Conservation (phyloP, 148 eudicot species). For the Chenopodium berlandieri region DNA sequence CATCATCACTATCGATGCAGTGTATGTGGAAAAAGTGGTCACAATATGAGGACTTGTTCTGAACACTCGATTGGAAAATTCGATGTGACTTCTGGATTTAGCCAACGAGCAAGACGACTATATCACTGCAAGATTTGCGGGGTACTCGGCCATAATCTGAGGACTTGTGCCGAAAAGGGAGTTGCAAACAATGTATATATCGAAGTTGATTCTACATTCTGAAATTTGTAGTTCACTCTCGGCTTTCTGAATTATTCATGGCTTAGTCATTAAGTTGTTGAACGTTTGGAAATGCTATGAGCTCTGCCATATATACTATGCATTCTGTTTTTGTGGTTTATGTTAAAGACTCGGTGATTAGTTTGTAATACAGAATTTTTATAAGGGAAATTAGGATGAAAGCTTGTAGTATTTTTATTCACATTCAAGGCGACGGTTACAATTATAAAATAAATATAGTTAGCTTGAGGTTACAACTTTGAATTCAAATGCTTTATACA, state of each 20-base stretch:
- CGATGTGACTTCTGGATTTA: neutral
- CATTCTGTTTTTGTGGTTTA: neutral
- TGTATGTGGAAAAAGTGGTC: conserved; percentile 25
- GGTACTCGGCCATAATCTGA: conserved; percentile 56
- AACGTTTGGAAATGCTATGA: neutral
- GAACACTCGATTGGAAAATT: neutral
- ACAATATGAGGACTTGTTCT: conserved; percentile 26
- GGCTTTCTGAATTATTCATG: neutral
- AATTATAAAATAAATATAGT: no score
- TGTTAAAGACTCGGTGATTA: no score
- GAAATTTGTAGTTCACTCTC: neutral
- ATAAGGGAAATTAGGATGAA: no score
- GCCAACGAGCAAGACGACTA: conserved; percentile 15
- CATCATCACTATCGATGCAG: conserved; percentile 22
- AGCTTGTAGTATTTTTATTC: no score
- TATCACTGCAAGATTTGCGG: conserved; percentile 55
- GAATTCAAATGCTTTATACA: no score
- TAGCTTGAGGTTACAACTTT: no score
- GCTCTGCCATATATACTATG: neutral
- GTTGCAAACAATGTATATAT: neutral
- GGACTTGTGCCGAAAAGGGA: conserved; percentile 44
- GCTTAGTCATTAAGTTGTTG: neutral
- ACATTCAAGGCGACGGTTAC: no score
- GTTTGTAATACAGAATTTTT: no score
- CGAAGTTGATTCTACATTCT: neutral